phyloP scores from a whole-genome alignment of 148 eudicot genomes.

The Simmondsia chinensis region DNA sequence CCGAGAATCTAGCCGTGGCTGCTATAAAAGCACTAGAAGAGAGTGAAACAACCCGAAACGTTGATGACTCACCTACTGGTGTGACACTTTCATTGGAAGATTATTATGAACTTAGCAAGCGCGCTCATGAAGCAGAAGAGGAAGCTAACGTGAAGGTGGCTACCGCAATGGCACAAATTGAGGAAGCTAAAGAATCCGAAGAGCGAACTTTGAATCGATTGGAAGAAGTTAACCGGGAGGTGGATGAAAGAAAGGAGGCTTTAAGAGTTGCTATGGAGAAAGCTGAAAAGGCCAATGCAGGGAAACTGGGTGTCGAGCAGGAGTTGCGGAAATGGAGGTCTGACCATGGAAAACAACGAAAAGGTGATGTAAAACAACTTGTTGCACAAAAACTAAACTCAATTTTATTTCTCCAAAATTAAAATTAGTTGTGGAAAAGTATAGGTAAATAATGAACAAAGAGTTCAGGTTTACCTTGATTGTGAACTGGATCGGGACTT shows the following conservation, averaged over 20 bases:
- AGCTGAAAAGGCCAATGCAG: conserved; percentile 79
- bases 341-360: conserved; percentile 65
- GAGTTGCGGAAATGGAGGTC: conserved; percentile 89
- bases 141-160: conserved; percentile 55
- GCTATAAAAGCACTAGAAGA: conserved; percentile 75
- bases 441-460: too few relatives aligned
- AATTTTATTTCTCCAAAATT: too few relatives aligned
- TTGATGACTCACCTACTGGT: conserved; percentile 23
- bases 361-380: conserved; percentile 46
- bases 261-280: conserved; percentile 48
- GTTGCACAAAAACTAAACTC: too few relatives aligned
- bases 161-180: conserved; percentile 60
- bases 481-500: too few relatives aligned
- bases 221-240: conserved; percentile 47
- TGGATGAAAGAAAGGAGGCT: conserved; percentile 48
- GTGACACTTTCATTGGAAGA: conserved; percentile 80
- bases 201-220: conserved; percentile 39
- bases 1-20: conserved; percentile 70
- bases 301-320: conserved; percentile 76
- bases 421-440: too few relatives aligned
- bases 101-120: conserved; percentile 76
- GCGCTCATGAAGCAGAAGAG: conserved; percentile 85
- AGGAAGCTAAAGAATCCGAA: conserved; percentile 66
- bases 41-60: conserved; percentile 44
- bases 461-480: too few relatives aligned